These are phyloP conservation scores for Rhizophagus clarus DNA, from an alignment of 192 early-diverging fungal genomes.

Conservation along the genomic window DNA sequence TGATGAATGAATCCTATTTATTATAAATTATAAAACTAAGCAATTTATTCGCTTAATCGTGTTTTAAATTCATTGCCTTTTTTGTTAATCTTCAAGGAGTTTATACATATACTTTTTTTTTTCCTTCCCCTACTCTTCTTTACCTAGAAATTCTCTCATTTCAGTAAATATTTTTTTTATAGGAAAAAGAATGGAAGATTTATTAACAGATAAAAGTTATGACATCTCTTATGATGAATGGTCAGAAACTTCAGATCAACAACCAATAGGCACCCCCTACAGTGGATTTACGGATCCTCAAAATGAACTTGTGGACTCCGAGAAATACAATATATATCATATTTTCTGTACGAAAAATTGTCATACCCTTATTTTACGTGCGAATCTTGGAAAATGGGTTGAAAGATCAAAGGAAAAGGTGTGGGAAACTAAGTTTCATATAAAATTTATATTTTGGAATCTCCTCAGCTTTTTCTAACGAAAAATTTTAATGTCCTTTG, in stretches of 20 bases:
- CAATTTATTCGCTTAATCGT: too few relatives aligned
- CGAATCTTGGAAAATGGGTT: constrained; percentile 45
- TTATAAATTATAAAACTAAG: too few relatives aligned
- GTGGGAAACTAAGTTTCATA: not conserved
- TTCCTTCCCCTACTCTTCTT: too few relatives aligned
- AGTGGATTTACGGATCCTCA: not conserved
- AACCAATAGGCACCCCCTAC: not conserved
- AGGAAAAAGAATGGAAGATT: not conserved
- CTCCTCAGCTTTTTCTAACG: not conserved
- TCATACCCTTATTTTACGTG: constrained; percentile 48
- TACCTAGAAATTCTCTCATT: too few relatives aligned
- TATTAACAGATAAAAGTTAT: too few relatives aligned
- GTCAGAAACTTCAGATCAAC: too few relatives aligned
- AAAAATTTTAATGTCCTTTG: constrained; percentile 24
- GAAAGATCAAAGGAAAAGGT: constrained; percentile 48
- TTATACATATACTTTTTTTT: too few relatives aligned
- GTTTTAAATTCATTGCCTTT: too few relatives aligned
- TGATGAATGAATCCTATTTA: too few relatives aligned
- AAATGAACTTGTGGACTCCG: constrained; percentile 12
- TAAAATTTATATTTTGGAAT: not conserved
- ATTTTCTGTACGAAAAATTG: constrained; percentile 50
- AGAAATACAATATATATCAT: constrained; percentile 40
- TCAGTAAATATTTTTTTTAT: not conserved
- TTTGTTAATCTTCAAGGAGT: too few relatives aligned
- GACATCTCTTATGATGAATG: too few relatives aligned